Percentiles rank a stretch among this genome's conserved stretches.
These are phyloP conservation scores for Blastomyces gilchristii DNA, from an alignment of 2,329 filamentous ascomycete species.

Conservation along the genomic window DNA sequence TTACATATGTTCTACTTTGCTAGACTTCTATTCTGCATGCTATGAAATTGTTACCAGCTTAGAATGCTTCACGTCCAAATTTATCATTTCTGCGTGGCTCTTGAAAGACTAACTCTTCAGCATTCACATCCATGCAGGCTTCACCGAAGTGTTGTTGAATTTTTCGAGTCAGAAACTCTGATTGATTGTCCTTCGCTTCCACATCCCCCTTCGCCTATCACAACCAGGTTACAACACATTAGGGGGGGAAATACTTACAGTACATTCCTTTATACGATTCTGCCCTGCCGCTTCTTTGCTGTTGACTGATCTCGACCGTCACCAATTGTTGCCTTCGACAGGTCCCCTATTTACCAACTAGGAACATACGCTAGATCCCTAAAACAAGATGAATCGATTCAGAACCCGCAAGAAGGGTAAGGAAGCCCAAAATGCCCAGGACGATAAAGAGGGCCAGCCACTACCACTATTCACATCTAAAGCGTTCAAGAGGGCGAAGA, in stretches of 20 bases:
- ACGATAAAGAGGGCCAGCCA: conserved; percentile 40
- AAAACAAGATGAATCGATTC: conserved; percentile 32
- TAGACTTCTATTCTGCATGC: background rate
- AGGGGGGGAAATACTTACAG: background rate
- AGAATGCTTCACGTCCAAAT: background rate
- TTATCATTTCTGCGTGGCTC: background rate
- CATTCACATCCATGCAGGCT: background rate
- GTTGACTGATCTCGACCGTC: background rate
- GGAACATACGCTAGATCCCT: background rate
- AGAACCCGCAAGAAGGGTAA: conserved; percentile 32
- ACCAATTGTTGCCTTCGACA: background rate
- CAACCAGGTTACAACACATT: background rate
- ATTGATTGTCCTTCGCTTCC: background rate
- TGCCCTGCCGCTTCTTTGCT: background rate
- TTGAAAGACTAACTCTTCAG: background rate
- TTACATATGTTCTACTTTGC: background rate
- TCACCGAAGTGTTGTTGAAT: background rate
- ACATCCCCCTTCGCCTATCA: background rate
- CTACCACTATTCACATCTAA: conserved; percentile 26
- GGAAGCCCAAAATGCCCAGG: conserved; percentile 19
- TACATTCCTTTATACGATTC: background rate
- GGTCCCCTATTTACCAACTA: background rate
- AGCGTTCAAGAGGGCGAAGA: conserved; percentile 43
- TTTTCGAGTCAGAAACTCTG: conserved; percentile 6
- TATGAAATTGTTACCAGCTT: no score